A percentile compares a stretch with the other conserved stretches of the same genome.
These are phyloP conservation scores for Globisporangium sylvaticum DNA, from an alignment of 352 stramenopile genomes.

Conservation along the genomic window DNA sequence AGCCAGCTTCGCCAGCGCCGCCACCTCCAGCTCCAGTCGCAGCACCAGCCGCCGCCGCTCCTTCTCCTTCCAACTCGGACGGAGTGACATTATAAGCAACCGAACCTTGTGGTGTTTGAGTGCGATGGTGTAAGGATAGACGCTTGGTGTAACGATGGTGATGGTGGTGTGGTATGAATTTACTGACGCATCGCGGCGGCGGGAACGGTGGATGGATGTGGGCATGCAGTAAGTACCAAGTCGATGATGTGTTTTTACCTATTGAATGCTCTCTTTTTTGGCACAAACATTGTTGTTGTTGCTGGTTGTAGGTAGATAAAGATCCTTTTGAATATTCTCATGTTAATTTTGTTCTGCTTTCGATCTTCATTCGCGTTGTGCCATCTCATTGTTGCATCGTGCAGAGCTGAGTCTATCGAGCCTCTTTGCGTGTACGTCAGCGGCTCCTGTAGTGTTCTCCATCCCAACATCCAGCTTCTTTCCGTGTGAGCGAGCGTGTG, in stretches of 20 bases:
- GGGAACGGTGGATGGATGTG: neutral
- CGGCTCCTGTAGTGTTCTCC: too few species aligned
- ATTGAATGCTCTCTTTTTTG: slow-evolving; percentile 7
- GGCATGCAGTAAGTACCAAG: slow-evolving; percentile 5
- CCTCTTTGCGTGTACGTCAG: too few species aligned
- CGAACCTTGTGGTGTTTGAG: neutral
- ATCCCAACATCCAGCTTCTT: too few species aligned
- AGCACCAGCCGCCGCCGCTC: slow-evolving; percentile 10
- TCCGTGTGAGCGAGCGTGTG: too few species aligned
- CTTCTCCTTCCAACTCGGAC: slow-evolving; percentile 3
- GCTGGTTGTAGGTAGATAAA: slow-evolving; percentile 9
- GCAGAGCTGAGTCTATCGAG: neutral
- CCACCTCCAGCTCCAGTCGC: slow-evolving; percentile 6
- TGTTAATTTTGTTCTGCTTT: slow-evolving; percentile 1
- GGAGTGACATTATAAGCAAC: slow-evolving; percentile 16
- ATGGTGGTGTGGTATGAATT: slow-evolving; percentile 7
- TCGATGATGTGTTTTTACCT: slow-evolving; percentile 16
- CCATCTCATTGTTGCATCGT: neutral
- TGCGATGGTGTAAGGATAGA: slow-evolving; percentile 3
- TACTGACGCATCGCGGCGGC: slow-evolving; percentile 10
- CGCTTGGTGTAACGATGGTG: slow-evolving; percentile 1
- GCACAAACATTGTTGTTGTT: slow-evolving; percentile 2
- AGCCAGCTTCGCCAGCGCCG: slow-evolving; percentile 15
- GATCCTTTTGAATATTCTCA: slow-evolving; percentile 6
- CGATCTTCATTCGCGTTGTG: neutral